A percentile compares a stretch with the other conserved stretches of the same genome.
These are phyloP conservation scores for Lichtheimia ramosa DNA, from an alignment of 371 early-diverging fungal genomes.

Conservation along the genomic window DNA sequence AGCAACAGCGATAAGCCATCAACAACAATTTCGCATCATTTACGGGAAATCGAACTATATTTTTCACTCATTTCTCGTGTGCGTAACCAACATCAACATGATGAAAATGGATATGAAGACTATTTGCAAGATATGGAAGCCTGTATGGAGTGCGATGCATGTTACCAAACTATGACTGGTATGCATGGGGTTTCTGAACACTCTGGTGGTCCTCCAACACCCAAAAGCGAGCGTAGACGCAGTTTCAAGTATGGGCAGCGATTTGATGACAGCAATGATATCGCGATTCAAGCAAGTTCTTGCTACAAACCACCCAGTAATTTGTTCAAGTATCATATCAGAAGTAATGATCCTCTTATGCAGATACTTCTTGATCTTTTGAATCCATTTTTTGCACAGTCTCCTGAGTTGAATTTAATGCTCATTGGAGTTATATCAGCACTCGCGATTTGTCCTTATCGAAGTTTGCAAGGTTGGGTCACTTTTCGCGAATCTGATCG, in stretches of 20 bases:
- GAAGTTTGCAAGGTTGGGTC: constrained; percentile 79
- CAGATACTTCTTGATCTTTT: constrained; percentile 65
- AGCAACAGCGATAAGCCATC: constrained; percentile 19
- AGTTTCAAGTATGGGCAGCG: constrained; percentile 65
- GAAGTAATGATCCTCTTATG: constrained; percentile 64
- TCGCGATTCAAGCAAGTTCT: background rate
- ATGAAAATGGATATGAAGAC: constrained; percentile 71
- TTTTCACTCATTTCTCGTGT: constrained; percentile 63
- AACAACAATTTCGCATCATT: constrained; percentile 61
- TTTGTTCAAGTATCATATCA: constrained; percentile 51
- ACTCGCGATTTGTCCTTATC: constrained; percentile 74
- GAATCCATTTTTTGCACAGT: constrained; percentile 82
- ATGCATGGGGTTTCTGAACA: constrained; percentile 9
- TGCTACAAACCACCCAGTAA: constrained; percentile 8
- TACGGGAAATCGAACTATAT: constrained; percentile 68
- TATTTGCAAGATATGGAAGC: constrained; percentile 79
- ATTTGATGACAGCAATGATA: constrained; percentile 27
- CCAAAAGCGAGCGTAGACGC: constrained; percentile 49
- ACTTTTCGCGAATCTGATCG: constrained; percentile 68
- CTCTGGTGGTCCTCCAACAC: constrained; percentile 13
- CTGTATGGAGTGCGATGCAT: constrained; percentile 61
- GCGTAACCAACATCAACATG: constrained; percentile 55
- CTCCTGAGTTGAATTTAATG: constrained; percentile 86
- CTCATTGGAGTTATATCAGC: constrained; percentile 87
- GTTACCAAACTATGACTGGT: constrained; percentile 53